phyloP scores from a whole-genome alignment of 2,329 filamentous ascomycete genomes.

The Aspergillus brunneoviolaceus region DNA sequence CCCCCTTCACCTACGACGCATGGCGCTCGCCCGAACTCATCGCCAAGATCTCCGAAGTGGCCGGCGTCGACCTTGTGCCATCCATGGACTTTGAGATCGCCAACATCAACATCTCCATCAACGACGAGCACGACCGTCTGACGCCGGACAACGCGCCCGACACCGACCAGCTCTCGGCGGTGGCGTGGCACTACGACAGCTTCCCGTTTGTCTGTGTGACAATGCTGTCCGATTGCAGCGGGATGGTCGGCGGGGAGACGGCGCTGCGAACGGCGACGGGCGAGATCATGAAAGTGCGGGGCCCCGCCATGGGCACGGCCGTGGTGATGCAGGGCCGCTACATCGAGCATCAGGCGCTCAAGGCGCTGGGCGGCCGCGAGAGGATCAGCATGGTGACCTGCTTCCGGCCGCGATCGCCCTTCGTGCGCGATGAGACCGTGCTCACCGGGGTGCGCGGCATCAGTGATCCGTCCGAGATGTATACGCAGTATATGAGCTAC shows the following conservation, averaged over 20 bases:
- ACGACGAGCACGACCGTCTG: conserved; percentile 41
- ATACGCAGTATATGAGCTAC: conserved; percentile 59
- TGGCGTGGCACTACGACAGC: conserved; percentile 63
- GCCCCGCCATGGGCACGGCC: conserved; percentile 51
- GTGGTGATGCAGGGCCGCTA: conserved; percentile 65
- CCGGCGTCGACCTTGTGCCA: conserved; percentile 59
- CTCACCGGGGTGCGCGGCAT: conserved; percentile 57
- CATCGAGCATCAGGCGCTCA: conserved; percentile 62
- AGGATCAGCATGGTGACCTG: conserved; percentile 64
- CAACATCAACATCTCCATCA: neutral
- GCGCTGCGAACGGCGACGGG: conserved; percentile 44
- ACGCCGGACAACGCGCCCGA: conserved; percentile 28
- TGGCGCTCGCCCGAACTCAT: conserved; percentile 58
- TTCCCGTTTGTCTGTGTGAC: conserved; percentile 61
- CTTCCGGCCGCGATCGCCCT: conserved; percentile 56
- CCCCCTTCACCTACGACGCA: conserved; percentile 60
- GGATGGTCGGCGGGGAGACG: conserved; percentile 66
- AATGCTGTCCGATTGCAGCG: conserved; percentile 63
- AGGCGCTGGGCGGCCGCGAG: conserved; percentile 56
- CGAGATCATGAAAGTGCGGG: conserved; percentile 34
- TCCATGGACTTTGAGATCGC: conserved; percentile 47
- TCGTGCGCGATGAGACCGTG: conserved; percentile 56
- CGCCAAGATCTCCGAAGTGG: conserved; percentile 55
- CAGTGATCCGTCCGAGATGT: conserved; percentile 54
- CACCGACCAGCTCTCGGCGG: conserved; percentile 32